Evolutionary conservation across 441 rosid species (phyloP).

Genomic region (Kokia cookei): DNA sequence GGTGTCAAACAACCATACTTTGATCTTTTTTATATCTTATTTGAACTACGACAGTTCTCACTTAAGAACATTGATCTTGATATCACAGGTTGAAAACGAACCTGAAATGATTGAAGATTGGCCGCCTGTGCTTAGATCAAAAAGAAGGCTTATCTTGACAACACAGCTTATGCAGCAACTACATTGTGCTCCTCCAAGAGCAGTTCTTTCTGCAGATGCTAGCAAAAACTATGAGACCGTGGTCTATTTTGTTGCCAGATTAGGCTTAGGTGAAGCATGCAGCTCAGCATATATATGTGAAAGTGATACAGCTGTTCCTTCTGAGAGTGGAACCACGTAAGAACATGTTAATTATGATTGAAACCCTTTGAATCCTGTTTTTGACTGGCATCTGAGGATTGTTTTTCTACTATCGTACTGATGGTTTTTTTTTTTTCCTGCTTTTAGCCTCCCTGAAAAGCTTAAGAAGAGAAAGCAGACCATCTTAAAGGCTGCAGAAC

Average conservation of each 20-base stretch:
- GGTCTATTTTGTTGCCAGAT: conserved; percentile 46
- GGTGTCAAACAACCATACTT: conserved; percentile 5
- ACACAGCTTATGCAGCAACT: conserved; percentile 80
- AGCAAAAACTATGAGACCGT: conserved; percentile 43
- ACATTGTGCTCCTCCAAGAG: conserved; percentile 41
- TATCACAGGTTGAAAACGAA: conserved; percentile 54
- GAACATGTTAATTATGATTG: conserved; percentile 13
- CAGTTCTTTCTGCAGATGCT: conserved; percentile 42
- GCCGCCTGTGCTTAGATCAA: conserved; percentile 37
- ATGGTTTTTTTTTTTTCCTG: background rate
- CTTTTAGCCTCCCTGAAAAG: conserved; percentile 39
- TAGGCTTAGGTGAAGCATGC: conserved; percentile 69
- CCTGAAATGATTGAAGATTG: conserved; percentile 41
- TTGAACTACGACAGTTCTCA: conserved; percentile 4
- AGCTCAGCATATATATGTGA: conserved; percentile 26
- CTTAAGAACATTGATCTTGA: conserved; percentile 12
- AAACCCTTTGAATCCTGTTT: background rate
- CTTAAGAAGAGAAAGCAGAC: conserved; percentile 29
- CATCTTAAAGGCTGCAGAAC: conserved; percentile 46
- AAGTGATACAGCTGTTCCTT: conserved; percentile 23
- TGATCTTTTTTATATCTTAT: background rate
- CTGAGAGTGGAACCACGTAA: conserved; percentile 44
- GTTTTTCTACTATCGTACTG: background rate
- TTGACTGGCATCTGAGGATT: background rate
- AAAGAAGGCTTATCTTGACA: conserved; percentile 71